phyloP scores from a whole-genome alignment of 1,139 yeast species.

The Meyerozyma sp. region DNA sequence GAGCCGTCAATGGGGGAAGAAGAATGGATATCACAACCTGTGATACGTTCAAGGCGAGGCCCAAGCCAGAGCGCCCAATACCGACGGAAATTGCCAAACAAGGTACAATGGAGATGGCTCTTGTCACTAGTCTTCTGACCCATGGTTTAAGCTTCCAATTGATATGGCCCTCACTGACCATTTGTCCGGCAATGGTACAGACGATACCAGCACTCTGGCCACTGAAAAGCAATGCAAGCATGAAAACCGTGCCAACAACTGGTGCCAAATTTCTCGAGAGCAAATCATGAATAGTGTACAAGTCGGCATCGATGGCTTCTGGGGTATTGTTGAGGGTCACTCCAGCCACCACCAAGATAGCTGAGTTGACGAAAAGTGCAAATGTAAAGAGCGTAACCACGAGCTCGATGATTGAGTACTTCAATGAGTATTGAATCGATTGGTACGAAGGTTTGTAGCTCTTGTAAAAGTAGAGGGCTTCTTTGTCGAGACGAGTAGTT shows the following conservation, averaged over 20 bases:
- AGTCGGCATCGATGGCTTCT: conserved; percentile 67
- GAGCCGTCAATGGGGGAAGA: conserved; percentile 72
- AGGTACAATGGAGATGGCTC: conserved; percentile 69
- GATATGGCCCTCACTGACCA: conserved; percentile 78
- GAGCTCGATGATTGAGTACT: conserved; percentile 62
- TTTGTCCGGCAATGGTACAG: conserved; percentile 84
- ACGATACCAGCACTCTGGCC: conserved; percentile 86
- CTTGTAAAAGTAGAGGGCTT: conserved; percentile 30
- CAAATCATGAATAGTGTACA: conserved; percentile 62
- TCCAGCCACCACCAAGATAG: conserved; percentile 74
- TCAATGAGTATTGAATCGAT: conserved; percentile 63
- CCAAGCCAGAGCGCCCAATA: conserved; percentile 62
- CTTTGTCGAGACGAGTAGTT: conserved; percentile 14
- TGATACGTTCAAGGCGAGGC: conserved; percentile 63
- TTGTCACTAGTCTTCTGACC: conserved; percentile 66
- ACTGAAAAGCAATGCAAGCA: conserved; percentile 67
- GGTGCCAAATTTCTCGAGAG: conserved; percentile 56
- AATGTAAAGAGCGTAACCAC: conserved; percentile 63
- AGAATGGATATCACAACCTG: conserved; percentile 72
- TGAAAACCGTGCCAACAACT: conserved; percentile 71
- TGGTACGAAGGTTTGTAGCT: conserved; percentile 58
- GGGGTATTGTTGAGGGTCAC: conserved; percentile 61
- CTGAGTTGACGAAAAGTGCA: conserved; percentile 75
- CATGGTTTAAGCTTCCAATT: conserved; percentile 74
- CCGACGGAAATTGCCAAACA: conserved; percentile 57